These are phyloP conservation scores for Pholiota adiposa DNA, from an alignment of 1,284 basidiomycete species.

Conservation along the genomic window DNA sequence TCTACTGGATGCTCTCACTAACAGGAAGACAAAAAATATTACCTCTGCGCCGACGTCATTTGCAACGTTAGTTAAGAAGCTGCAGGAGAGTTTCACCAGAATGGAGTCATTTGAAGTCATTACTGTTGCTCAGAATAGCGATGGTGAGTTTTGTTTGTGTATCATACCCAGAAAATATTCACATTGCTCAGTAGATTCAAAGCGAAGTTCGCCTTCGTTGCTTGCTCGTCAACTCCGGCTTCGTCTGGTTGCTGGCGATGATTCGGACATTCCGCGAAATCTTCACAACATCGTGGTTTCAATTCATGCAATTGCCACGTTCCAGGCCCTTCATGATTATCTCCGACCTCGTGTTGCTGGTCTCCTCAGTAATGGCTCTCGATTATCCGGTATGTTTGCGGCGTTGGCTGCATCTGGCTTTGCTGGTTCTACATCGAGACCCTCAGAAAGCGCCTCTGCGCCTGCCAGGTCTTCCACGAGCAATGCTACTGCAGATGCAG, in stretches of 20 bases:
- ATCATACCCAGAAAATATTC: conserved; percentile 4
- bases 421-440: conserved; percentile 39
- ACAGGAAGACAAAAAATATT: conserved; percentile 50
- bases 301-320: conserved; percentile 95
- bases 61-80: conserved; percentile 86
- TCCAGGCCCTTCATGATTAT: conserved; percentile 95
- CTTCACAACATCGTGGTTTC: conserved; percentile 91
- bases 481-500: conserved; percentile 38
- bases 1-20: conserved; percentile 75
- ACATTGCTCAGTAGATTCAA: conserved; percentile 62
- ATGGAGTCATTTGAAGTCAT: conserved; percentile 96
- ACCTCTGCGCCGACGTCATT: conserved; percentile 64
- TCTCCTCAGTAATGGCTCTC: conserved; percentile 63
- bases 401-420: conserved; percentile 83
- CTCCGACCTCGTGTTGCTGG: conserved; percentile 90
- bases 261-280: conserved; percentile 83
- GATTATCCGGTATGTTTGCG: conserved; percentile 89
- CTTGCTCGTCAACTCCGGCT: conserved; percentile 89
- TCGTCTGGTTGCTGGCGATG: conserved; percentile 85
- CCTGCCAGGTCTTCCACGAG: conserved; percentile 36
- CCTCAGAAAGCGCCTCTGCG: conserved; percentile 29
- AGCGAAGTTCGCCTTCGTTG: conserved; percentile 83
- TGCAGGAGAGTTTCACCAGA: conserved; percentile 91
- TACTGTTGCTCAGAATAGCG: conserved; percentile 78
- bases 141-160: conserved; percentile 53